Evolutionary conservation across 2,329 filamentous ascomycete species (phyloP).

Genomic region (Epichloe gansuensis): DNA sequence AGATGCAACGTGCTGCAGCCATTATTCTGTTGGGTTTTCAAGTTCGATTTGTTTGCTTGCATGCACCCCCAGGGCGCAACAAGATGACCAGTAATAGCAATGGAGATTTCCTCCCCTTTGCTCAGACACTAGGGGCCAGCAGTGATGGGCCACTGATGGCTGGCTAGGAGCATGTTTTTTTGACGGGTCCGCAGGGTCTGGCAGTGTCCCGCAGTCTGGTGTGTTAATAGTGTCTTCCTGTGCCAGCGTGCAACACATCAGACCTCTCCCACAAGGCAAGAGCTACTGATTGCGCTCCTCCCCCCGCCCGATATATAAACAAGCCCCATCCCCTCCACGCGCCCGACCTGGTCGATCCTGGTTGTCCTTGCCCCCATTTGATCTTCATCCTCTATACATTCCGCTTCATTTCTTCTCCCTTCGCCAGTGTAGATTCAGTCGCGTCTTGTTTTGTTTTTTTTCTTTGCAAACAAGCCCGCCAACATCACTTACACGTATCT

Average conservation of each 20-base stretch:
- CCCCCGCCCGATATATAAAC: slow-evolving; percentile 50
- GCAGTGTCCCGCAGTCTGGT: neutral
- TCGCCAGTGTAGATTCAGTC: slow-evolving; percentile 15
- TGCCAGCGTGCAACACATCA: slow-evolving; percentile 1
- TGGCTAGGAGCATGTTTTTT: neutral
- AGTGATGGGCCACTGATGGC: no score
- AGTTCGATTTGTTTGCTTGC: neutral
- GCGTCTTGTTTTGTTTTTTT: slow-evolving; percentile 9
- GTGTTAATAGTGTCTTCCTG: neutral
- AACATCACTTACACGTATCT: slow-evolving; percentile 2
- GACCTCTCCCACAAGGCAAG: slow-evolving; percentile 5
- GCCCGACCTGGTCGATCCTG: slow-evolving; percentile 30
- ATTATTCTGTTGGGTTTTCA: neutral
- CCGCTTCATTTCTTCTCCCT: slow-evolving; percentile 9
- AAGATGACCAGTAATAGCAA: neutral
- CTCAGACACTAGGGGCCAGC: no score
- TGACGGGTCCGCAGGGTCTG: neutral
- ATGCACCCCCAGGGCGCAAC: neutral
- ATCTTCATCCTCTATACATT: slow-evolving; percentile 13
- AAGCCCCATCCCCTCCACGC: slow-evolving; percentile 38
- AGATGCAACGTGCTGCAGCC: neutral
- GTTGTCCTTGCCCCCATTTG: slow-evolving; percentile 19
- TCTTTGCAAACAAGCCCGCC: neutral
- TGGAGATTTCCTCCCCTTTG: no score
- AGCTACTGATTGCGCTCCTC: slow-evolving; percentile 41